These are phyloP conservation scores for Trichoderma harzianum DNA, from an alignment of 2,329 filamentous ascomycete species.

Conservation along the genomic window DNA sequence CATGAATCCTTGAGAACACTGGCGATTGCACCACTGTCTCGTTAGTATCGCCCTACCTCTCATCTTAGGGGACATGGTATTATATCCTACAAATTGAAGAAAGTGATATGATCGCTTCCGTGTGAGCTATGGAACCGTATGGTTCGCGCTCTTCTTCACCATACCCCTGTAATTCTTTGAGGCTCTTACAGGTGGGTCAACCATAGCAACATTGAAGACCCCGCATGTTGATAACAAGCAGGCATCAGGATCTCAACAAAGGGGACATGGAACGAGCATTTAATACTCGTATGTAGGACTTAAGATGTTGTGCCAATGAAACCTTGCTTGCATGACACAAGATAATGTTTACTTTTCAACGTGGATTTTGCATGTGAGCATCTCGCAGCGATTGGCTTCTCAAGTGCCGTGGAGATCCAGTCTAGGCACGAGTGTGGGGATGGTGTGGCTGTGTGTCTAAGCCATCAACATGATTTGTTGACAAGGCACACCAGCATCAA, in stretches of 20 bases:
- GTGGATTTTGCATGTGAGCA: neutral
- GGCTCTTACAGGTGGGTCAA: neutral
- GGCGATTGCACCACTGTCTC: neutral
- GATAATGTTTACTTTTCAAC: neutral
- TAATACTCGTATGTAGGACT: neutral
- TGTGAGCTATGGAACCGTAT: rapidly evolving
- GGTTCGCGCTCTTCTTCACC: neutral
- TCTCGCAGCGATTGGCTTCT: neutral
- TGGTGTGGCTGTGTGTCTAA: constrained; percentile 13
- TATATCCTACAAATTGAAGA: neutral
- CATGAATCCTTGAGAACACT: neutral
- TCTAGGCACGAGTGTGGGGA: neutral
- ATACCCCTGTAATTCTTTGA: neutral
- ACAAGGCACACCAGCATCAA: neutral
- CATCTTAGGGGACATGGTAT: neutral
- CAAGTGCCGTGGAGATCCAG: neutral
- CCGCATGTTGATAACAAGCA: neutral
- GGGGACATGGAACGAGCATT: neutral
- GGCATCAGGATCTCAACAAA: neutral
- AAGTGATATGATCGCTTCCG: neutral
- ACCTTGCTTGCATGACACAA: neutral
- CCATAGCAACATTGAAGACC: neutral
- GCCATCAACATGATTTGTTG: neutral
- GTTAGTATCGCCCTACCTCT: neutral
- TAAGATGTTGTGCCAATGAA: neutral